Base-by-base conservation (phyloP, 768 basidiomycete species). In the Stropharia rugosoannulata region DNA sequence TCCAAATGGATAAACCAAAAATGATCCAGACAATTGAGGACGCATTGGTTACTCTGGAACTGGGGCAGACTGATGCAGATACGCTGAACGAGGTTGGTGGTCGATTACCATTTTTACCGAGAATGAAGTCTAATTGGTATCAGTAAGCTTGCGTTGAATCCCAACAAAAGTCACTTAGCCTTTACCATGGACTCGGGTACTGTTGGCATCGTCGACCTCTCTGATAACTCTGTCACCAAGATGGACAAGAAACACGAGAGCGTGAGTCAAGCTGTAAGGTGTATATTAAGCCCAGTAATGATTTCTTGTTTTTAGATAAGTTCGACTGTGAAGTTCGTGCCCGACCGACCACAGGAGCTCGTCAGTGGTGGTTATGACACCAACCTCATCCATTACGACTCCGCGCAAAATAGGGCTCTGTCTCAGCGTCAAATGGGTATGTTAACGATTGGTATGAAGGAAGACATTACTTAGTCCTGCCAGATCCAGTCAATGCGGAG, bases 281-380 rank as follows among this genome's bases (percentile, higher is more conserved):
- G 18, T 36, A n/a, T 43, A 16, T 39, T 8, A 32, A 32, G 29
- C 6, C 29, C 37, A 51, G 46, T 55, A 49, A 49, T 52, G 13
- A 49, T 1, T 22, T 4, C 22, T 22, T 39, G 27, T 18, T 18
- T n/a, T 49, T 42, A 93, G 90, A 81, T 93, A 11, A 90, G 87
- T 45, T 84, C 82, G 10, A 78, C 80, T 15, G 83, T 88, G 38
- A 81, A 75, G 56, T 93, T 90, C 66, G 82, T 93, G 56, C 86
- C 89, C 6, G 80, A 80, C 64, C 77, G 89, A 19, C 83, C 88
- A 3, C 77, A 75, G 41, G 92, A 93, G 66, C 64, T 91, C 11
- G 76, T 94, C 19, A 90, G 87, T 57, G 90, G 84, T 5, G 91
- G 91, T 1, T 93, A 88, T 62, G 92, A 94, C 61, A 80, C 77